Evolutionary conservation across 139 green algal genomes (phyloP).

Genomic region (Penium margaritaceum): DNA sequence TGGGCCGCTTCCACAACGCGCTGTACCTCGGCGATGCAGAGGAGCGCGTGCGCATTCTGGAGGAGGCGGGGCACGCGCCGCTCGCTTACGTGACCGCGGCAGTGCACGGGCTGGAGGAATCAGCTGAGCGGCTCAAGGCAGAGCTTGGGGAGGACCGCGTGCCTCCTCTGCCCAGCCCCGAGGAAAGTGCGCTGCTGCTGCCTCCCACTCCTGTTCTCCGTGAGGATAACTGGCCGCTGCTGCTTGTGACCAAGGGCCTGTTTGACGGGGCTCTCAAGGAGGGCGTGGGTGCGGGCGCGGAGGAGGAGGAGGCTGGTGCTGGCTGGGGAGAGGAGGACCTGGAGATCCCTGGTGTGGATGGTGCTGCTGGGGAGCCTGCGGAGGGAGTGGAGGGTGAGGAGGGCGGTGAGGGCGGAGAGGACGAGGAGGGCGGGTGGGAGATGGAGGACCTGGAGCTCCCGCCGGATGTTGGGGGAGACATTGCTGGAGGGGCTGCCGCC

Average conservation of each 20-base stretch:
- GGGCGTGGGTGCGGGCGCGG: conserved; percentile 51
- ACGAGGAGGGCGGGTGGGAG: conserved; percentile 81
- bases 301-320: conserved; percentile 44
- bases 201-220: conserved; percentile 67
- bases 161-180: conserved; percentile 38
- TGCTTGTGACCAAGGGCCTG: conserved; percentile 91
- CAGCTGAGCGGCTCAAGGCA: conserved; percentile 56
- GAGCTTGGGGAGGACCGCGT: conserved; percentile 53
- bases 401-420: conserved; percentile 56
- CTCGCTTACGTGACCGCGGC: conserved; percentile 86
- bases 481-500: conserved; percentile 25
- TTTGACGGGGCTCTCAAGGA: conserved; percentile 77
- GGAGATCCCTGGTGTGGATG: conserved; percentile 13
- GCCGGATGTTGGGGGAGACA: too few relatives aligned
- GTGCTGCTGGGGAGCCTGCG: conserved; percentile 45
- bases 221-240: conserved; percentile 96
- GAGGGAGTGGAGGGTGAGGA: conserved; percentile 17
- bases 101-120: conserved; percentile 46
- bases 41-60: conserved; percentile 65
- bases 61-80: conserved; percentile 78
- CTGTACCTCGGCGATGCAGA: conserved; percentile 89
- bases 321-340: conserved; percentile 30
- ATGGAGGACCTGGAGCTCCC: conserved; percentile 74
- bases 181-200: conserved; percentile 52
- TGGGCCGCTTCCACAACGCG: conserved; percentile 93